Base-by-base conservation (phyloP, 169 alveolate genomes). In the Eimeria tenella region DNA sequence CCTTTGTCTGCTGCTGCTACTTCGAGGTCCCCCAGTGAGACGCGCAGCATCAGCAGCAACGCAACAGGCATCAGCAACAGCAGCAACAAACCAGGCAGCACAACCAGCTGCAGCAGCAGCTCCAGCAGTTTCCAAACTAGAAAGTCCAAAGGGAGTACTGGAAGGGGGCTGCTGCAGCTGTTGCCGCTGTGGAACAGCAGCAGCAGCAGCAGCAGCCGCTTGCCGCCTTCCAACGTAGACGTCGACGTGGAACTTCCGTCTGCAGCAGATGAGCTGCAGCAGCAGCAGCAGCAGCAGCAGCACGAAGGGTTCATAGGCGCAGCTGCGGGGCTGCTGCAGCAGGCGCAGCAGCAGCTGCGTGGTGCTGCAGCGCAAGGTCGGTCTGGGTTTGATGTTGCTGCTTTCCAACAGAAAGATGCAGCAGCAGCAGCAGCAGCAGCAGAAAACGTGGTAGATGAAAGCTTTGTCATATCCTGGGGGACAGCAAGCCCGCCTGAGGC, bases 1-100 rank as follows among this genome's bases (percentile, higher is more conserved):
- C 25, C 60, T 11, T 21, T 74, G 60, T 50, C 62, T 74, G 84
- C 84, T 42, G 56, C 62, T 74, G 56, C 84, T 74, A 4, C 62
- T 31, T 9, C 62, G 19, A 68, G 77, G 31, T 23, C 77, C 19
- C 77, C 77, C 13, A 68, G 77, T 42, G 84, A 74, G 52, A 5
- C 84, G 19, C 60, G 84, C 17, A 74, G 84, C 62, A 74, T 50
- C 58, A 49, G 84, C 84, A 74, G 84, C 84, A 74, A 74, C 84
- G 52, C 84, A 42, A 56, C 84, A 74, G 84, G 84, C 84, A 74
- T 52, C 77, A 19, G 25, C 84, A 74, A 31, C 31, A 74, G 84
- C 84, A 74, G 84, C 84, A 74, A 74, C 84, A 50, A 52, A 74
- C 60, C 84, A 74, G 84, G 84, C 84, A 74, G 84, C 77, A 19